A percentile compares a stretch with the other conserved stretches of the same genome.
phyloP scores from a whole-genome alignment of 805 yeast species.

The Cyberlindnera lachancei region DNA sequence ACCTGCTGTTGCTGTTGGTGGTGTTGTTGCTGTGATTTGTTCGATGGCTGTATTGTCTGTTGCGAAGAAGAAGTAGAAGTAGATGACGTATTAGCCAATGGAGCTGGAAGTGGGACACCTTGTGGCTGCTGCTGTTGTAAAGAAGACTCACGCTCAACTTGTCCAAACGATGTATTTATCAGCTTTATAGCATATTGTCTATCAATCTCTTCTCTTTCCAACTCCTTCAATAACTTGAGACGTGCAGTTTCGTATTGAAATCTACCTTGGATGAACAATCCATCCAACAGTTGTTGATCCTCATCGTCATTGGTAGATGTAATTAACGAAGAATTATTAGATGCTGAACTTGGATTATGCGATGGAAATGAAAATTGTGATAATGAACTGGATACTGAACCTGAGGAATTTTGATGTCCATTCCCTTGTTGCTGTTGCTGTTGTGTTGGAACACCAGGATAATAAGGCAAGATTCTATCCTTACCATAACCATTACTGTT shows the following conservation, averaged over 20 bases:
- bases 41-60: neutral
- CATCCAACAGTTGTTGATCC: too few species aligned
- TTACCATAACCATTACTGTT: too few species aligned
- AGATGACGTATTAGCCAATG: too few species aligned
- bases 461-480: too few species aligned
- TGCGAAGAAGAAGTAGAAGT: too few species aligned
- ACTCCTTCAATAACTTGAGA: constrained; percentile 12
- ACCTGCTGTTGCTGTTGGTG: neutral
- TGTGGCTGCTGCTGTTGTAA: too few species aligned
- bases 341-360: neutral
- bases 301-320: too few species aligned
- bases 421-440: constrained; percentile 5
- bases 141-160: too few species aligned
- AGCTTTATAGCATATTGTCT: constrained; percentile 6
- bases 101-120: too few species aligned
- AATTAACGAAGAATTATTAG: too few species aligned
- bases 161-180: constrained; percentile 15
- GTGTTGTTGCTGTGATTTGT: neutral
- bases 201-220: constrained; percentile 11
- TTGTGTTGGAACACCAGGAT: too few species aligned
- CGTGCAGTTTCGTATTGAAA: constrained; percentile 17
- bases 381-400: constrained; percentile 3
- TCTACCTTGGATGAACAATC: constrained; percentile 14
- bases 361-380: constrained; percentile 1
- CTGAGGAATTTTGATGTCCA: constrained; percentile 1